Evolutionary conservation across 1,284 basidiomycete species (phyloP).

Genomic region (Papiliotrema fonsecae): DNA sequence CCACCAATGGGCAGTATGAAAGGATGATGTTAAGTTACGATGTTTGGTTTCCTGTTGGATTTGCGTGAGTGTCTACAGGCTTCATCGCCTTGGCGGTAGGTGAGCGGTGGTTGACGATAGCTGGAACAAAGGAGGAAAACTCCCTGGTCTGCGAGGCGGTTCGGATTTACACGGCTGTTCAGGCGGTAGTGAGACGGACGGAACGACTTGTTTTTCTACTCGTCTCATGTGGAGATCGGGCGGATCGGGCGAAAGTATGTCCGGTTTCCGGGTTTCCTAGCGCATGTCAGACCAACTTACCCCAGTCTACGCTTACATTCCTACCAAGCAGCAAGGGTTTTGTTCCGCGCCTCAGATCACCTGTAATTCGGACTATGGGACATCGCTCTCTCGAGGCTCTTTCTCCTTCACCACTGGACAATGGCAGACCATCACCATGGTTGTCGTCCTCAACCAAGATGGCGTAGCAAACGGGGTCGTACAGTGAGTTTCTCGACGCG

Average conservation of each 20-base stretch:
- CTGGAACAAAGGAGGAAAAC: slow-evolving; percentile 46
- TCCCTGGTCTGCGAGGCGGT: slow-evolving; percentile 47
- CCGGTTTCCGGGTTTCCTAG: no score
- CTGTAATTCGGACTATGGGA: slow-evolving; percentile 48
- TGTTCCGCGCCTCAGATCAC: slow-evolving; percentile 34
- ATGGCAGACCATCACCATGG: slow-evolving; percentile 45
- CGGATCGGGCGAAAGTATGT: slow-evolving; percentile 41
- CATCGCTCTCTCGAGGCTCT: slow-evolving; percentile 42
- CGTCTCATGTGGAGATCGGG: slow-evolving; percentile 47
- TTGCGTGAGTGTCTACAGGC: slow-evolving; percentile 20
- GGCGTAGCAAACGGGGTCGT: slow-evolving; percentile 40
- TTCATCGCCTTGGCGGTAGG: neutral
- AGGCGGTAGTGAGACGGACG: slow-evolving; percentile 44
- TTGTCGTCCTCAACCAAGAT: slow-evolving; percentile 44
- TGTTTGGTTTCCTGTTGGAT: slow-evolving; percentile 37
- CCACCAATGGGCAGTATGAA: slow-evolving; percentile 36
- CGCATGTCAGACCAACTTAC: neutral
- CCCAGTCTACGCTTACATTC: slow-evolving; percentile 48
- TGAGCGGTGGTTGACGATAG: slow-evolving; percentile 9
- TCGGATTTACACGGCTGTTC: slow-evolving; percentile 40
- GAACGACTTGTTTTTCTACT: slow-evolving; percentile 44
- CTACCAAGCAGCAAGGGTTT: slow-evolving; percentile 27
- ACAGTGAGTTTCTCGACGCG: slow-evolving; percentile 19
- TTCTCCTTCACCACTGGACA: slow-evolving; percentile 40
- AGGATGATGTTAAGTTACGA: slow-evolving; percentile 40